These are phyloP conservation scores for Metarhizium anisopliae DNA, from an alignment of 2,329 filamentous ascomycete species.

Conservation along the genomic window DNA sequence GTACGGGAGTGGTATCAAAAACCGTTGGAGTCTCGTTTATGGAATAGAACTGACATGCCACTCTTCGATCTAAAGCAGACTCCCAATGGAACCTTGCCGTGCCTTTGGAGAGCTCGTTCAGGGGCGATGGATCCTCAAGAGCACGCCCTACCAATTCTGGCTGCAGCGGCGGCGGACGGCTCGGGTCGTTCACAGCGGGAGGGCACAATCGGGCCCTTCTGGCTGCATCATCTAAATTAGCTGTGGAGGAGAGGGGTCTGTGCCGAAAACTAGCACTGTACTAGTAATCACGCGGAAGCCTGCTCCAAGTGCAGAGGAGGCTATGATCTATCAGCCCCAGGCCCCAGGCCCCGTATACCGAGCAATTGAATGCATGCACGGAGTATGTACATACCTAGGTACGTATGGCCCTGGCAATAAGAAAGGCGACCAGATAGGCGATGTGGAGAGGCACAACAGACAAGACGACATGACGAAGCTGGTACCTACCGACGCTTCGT, in stretches of 20 bases:
- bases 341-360: background rate
- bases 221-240: background rate
- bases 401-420: background rate
- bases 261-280: background rate
- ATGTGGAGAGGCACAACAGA: background rate
- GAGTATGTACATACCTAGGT: too few species aligned
- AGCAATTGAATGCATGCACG: background rate
- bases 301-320: background rate
- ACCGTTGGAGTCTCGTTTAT: background rate
- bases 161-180: slow-evolving; percentile 7
- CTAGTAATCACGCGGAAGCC: background rate
- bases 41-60: background rate
- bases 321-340: background rate
- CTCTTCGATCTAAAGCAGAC: background rate
- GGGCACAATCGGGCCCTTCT: slow-evolving; percentile 1
- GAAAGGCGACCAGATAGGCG: background rate
- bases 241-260: background rate
- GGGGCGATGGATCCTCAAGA: background rate
- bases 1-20: background rate
- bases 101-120: background rate
- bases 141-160: background rate
- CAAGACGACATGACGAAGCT: background rate
- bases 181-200: slow-evolving; percentile 8
- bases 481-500: background rate
- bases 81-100: background rate